These are phyloP conservation scores for Spencermartinsiella europaea DNA, from an alignment of 805 yeast species.

Conservation along the genomic window DNA sequence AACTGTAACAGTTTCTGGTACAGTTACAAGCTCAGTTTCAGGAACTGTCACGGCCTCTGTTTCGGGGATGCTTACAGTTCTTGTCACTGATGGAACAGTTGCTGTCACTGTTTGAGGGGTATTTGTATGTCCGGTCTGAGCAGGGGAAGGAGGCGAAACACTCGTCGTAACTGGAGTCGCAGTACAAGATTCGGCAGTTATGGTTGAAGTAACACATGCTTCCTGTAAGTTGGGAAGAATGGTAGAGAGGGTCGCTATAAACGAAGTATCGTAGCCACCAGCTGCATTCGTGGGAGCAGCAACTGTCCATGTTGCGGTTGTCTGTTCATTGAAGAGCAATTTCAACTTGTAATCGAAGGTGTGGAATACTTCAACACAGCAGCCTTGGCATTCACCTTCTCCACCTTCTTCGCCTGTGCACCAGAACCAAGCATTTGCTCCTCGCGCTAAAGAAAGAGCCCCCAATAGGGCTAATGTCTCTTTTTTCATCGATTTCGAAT, in stretches of 20 bases:
- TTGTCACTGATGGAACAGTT: not conserved
- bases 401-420: conserved; percentile 18
- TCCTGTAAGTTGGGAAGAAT: conserved; percentile 49
- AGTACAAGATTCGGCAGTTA: conserved; percentile 20
- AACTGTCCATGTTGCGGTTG: conserved; percentile 24
- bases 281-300: conserved; percentile 18
- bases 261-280: conserved; percentile 17
- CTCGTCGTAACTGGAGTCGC: conserved; percentile 17
- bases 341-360: conserved; percentile 23
- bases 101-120: not conserved
- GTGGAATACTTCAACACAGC: conserved; percentile 27
- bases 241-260: conserved; percentile 23
- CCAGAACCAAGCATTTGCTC: conserved; percentile 25
- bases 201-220: conserved; percentile 28
- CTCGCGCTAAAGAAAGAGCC: conserved; percentile 10
- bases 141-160: conserved; percentile 8
- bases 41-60: not conserved
- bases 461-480: conserved; percentile 11
- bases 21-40: conserved; percentile 3
- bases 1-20: conserved; percentile 10
- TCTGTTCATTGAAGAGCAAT: conserved; percentile 10
- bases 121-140: not conserved
- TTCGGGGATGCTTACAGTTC: not conserved
- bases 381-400: conserved; percentile 25
- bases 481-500: not conserved